phyloP scores from a whole-genome alignment of 75 land plant species.

The Pinus tabuliformis region DNA sequence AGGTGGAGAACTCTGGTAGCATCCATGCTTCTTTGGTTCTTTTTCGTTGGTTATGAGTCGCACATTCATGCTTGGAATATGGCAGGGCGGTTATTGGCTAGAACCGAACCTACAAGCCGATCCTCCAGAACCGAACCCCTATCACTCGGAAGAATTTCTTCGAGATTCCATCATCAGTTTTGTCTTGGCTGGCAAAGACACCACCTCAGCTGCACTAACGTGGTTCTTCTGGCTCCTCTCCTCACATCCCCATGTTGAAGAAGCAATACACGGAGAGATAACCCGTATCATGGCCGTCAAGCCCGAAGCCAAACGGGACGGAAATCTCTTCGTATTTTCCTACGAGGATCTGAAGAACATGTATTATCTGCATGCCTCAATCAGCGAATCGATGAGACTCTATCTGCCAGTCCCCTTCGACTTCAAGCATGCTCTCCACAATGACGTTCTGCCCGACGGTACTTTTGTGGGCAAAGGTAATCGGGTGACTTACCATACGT shows the following conservation, averaged over 20 bases:
- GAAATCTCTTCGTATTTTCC: background rate
- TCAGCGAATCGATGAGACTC: slow-evolving; percentile 31
- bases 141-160: slow-evolving; percentile 30
- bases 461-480: too few species aligned
- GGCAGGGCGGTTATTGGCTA: too few species aligned
- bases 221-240: slow-evolving; percentile 52
- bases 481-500: too few species aligned
- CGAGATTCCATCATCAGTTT: slow-evolving; percentile 55
- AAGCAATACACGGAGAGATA: slow-evolving; percentile 21
- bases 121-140: background rate
- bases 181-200: slow-evolving; percentile 67
- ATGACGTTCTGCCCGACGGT: too few species aligned
- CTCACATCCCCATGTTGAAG: slow-evolving; percentile 24
- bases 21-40: too few species aligned
- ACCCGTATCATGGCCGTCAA: background rate
- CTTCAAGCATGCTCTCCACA: slow-evolving; percentile 12
- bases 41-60: too few species aligned
- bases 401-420: too few species aligned
- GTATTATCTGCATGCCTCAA: slow-evolving; percentile 58
- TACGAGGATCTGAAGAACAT: slow-evolving; percentile 47
- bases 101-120: too few species aligned
- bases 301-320: background rate
- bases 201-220: slow-evolving; percentile 35
- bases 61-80: too few species aligned
- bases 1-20: too few species aligned